Conservation (phyloP, 768 basidiomycete genomes). For the Hericium erinaceus region DNA sequence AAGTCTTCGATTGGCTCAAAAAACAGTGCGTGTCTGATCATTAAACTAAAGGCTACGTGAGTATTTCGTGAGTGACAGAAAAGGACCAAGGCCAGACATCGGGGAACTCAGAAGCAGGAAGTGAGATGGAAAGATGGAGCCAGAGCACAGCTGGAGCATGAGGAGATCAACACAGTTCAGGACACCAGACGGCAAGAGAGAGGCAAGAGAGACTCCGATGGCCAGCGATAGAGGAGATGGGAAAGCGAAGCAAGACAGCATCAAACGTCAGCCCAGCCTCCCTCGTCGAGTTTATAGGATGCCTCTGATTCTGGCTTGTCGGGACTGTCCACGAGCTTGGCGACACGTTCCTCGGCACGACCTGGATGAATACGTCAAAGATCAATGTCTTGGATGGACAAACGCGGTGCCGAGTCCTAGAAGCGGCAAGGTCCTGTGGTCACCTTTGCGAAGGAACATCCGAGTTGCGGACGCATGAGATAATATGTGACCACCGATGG, state of each 20-base stretch:
- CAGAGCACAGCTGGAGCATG: too few species aligned
- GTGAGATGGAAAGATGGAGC: too few species aligned
- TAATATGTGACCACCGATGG: slow-evolving; percentile 83
- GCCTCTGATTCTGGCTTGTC: slow-evolving; percentile 87
- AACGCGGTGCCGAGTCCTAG: too few species aligned
- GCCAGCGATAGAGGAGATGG: neutral
- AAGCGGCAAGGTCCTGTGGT: neutral
- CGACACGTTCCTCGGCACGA: slow-evolving; percentile 84
- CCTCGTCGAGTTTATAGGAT: slow-evolving; percentile 85
- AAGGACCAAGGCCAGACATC: too few species aligned
- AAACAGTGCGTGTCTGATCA: too few species aligned
- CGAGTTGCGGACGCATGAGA: slow-evolving; percentile 85
- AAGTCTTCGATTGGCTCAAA: too few species aligned
- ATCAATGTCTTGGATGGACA: neutral
- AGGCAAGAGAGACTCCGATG: neutral
- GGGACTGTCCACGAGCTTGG: slow-evolving; percentile 84
- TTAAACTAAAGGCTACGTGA: too few species aligned
- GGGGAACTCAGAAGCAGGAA: too few species aligned
- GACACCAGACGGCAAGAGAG: neutral
- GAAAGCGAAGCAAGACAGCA: neutral
- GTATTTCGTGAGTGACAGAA: too few species aligned
- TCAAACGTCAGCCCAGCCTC: slow-evolving; percentile 83
- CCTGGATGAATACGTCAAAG: slow-evolving; percentile 33
- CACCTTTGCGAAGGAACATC: slow-evolving; percentile 83
- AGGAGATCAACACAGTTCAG: too few species aligned